Base-by-base conservation (phyloP, 1,284 basidiomycete genomes). In the Rhodotorula sp. region DNA sequence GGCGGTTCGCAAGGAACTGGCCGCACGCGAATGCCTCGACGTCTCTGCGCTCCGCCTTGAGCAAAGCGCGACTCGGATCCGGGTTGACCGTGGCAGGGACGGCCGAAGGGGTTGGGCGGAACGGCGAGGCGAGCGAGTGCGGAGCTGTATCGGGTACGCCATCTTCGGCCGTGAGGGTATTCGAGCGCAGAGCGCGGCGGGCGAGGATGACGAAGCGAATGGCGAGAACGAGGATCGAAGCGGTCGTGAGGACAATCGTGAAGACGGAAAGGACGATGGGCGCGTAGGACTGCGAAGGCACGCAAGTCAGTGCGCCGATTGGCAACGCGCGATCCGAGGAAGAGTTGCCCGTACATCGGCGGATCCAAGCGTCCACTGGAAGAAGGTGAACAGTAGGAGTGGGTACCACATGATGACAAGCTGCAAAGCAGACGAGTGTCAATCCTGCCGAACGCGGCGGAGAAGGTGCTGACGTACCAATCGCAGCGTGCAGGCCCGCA, bases 361-460 rank as follows among this genome's bases (percentile, higher is more conserved):
- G 0, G 56, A 62, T 0, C 75, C 75, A 49, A 96, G 84, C 0
- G 89, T 90, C 91, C 92, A 96, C 80, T 96, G 93, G 81, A 90
- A 92, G 79, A 96, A 87, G 12, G 87, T 84, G 78, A 96, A 92
- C 70, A 90, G 86, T 74, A 88, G 82, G 67, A 93, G 82, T 13
- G 93, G 93, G 61, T 87, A 83, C 72, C 88, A 84, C 49, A 85
- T 83, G 62, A 90, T 82, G 41, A 93, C 80, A 34, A 84, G 87
- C 88, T 92, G 78, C 27, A 14, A 7, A 25, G 27, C 34, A 13
- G 14, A 9, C 34, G 55, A 63, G 56, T 42, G 67, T 27, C 59
- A 21, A 16, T 50, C 49, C 34, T 52, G 23, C 48, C 46, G 25
- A 4, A 23, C 3, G 64, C 8, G 7, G 25, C 4, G 23, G 27